A percentile compares a stretch with the other conserved stretches of the same genome.
Evolutionary conservation across 345 rosid species (phyloP).

Genomic region (Lumnitzera littorea): DNA sequence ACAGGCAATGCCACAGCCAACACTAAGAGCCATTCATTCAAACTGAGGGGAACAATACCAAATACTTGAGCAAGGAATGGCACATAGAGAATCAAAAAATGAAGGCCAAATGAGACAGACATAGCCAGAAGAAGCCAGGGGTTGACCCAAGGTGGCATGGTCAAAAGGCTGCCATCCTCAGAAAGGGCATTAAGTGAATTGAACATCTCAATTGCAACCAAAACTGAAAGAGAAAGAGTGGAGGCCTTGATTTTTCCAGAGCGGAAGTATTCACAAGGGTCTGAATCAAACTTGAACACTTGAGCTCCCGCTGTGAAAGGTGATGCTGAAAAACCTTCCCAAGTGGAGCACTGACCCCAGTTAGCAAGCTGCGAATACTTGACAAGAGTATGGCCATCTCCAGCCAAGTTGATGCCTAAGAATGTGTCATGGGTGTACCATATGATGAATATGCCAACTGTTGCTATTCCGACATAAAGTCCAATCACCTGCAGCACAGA

Average conservation of each 20-base stretch:
- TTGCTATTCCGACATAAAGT: slow-evolving; percentile 82
- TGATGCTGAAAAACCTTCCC: slow-evolving; percentile 60
- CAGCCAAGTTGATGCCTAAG: slow-evolving; percentile 80
- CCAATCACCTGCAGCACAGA: slow-evolving; percentile 66
- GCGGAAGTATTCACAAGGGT: slow-evolving; percentile 86
- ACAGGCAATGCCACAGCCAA: slow-evolving; percentile 78
- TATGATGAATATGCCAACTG: slow-evolving; percentile 87
- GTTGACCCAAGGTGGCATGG: slow-evolving; percentile 98
- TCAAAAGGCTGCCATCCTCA: slow-evolving; percentile 73
- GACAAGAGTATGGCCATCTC: slow-evolving; percentile 85
- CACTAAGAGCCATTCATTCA: slow-evolving; percentile 84
- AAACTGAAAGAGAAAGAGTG: slow-evolving; percentile 78
- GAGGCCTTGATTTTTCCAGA: slow-evolving; percentile 84
- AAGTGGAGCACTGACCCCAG: slow-evolving; percentile 76
- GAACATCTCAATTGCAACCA: slow-evolving; percentile 98
- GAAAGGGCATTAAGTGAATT: slow-evolving; percentile 92
- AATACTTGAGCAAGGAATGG: slow-evolving; percentile 82
- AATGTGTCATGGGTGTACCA: slow-evolving; percentile 77
- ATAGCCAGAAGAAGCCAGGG: slow-evolving; percentile 82
- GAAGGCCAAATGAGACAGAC: slow-evolving; percentile 72
- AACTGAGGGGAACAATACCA: slow-evolving; percentile 75
- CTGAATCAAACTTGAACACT: slow-evolving; percentile 35
- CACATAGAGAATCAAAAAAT: slow-evolving; percentile 77
- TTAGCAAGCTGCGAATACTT: slow-evolving; percentile 72
- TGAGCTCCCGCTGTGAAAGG: slow-evolving; percentile 76